Percentiles rank a stretch among this genome's conserved stretches.
Conservation (phyloP, 73 alveolate genomes). For the Paramecium octaurelia region DNA sequence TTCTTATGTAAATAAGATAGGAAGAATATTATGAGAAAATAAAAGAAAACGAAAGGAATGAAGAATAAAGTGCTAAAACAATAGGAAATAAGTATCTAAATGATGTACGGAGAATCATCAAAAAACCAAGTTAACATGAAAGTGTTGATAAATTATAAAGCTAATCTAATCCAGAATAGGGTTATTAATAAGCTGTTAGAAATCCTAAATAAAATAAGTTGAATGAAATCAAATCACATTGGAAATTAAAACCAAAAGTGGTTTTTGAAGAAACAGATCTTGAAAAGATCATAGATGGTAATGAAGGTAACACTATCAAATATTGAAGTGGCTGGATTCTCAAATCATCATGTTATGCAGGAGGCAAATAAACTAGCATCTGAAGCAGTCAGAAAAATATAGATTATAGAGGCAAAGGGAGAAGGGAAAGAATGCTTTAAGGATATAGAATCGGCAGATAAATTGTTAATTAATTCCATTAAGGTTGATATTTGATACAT, state of each 20-base stretch:
- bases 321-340: background rate
- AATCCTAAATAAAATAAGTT: background rate
- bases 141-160: background rate
- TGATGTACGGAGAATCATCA: background rate
- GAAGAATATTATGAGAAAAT: slow-evolving; percentile 29
- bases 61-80: background rate
- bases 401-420: background rate
- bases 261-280: background rate
- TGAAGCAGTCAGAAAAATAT: background rate
- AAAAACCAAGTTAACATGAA: background rate
- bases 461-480: background rate
- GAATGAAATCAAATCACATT: background rate
- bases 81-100: slow-evolving; percentile 25
- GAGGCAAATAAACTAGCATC: slow-evolving; percentile 10
- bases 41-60: background rate
- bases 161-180: background rate
- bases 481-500: background rate
- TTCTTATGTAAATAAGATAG: background rate
- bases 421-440: background rate
- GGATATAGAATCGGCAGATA: background rate
- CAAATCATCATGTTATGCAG: background rate
- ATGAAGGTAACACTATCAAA: background rate
- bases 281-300: background rate
- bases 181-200: background rate
- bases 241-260: slow-evolving; percentile 2